phyloP scores from a whole-genome alignment of 805 yeast genomes.

The Suhomyces emberorum region DNA sequence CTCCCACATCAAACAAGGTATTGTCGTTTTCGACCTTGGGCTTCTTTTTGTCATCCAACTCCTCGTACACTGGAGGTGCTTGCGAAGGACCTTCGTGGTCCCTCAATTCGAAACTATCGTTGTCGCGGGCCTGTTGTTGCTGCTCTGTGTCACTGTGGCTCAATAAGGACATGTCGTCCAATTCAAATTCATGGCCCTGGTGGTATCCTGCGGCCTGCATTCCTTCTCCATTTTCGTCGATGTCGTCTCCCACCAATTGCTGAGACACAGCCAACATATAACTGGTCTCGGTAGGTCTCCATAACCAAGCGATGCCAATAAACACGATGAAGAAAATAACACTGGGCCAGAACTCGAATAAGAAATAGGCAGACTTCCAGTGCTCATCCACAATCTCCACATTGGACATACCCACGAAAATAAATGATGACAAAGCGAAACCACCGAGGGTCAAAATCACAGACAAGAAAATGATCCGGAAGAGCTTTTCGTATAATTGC shows the following conservation, averaged over 20 bases:
- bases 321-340: conserved; percentile 82
- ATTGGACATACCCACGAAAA: conserved; percentile 69
- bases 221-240: conserved; percentile 52
- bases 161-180: conserved; percentile 54
- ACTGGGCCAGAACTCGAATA: conserved; percentile 94
- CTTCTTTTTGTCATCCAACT: conserved; percentile 11
- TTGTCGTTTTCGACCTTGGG: conserved; percentile 16
- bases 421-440: conserved; percentile 62
- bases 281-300: conserved; percentile 98
- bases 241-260: conserved; percentile 58
- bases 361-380: conserved; percentile 89
- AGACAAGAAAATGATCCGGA: conserved; percentile 71
- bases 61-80: conserved; percentile 33
- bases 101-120: conserved; percentile 40
- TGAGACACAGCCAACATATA: conserved; percentile 92
- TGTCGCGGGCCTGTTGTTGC: conserved; percentile 14
- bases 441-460: conserved; percentile 69
- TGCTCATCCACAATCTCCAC: conserved; percentile 77
- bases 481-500: conserved; percentile 75
- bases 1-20: conserved; percentile 43
- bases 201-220: conserved; percentile 22
- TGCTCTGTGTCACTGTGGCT: conserved; percentile 44
- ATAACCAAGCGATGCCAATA: conserved; percentile 77
- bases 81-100: conserved; percentile 12
- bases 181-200: conserved; percentile 50